Percentiles rank a stretch among this genome's conserved stretches.
These are phyloP conservation scores for Diaporthe sp. DNA, from an alignment of 2,329 filamentous ascomycete species.

Conservation along the genomic window DNA sequence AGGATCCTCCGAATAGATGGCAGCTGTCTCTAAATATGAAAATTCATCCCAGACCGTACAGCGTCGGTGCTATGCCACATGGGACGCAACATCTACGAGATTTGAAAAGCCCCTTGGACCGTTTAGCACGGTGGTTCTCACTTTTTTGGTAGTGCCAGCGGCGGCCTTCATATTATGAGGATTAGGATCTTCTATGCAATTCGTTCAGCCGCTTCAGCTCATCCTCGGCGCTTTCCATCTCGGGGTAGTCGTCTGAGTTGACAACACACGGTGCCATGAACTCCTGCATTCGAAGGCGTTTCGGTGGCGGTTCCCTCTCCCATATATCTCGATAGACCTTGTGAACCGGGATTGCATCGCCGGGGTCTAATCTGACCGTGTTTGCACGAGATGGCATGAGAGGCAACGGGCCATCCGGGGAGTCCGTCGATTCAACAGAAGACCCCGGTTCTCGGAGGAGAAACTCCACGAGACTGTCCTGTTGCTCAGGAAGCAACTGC, in stretches of 20 bases:
- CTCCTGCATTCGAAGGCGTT: constrained; percentile 23
- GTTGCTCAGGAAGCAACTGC: constrained; percentile 18
- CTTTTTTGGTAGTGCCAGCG: too few species aligned
- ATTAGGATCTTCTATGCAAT: too few species aligned
- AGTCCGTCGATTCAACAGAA: background rate
- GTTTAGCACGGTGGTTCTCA: too few species aligned
- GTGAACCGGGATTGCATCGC: constrained; percentile 4
- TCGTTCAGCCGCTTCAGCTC: constrained; percentile 23
- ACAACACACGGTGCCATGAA: constrained; percentile 5
- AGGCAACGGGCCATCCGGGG: constrained; percentile 12
- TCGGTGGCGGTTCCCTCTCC: constrained; percentile 1
- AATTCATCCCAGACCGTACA: too few species aligned
- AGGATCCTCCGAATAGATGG: too few species aligned
- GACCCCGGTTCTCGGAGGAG: background rate
- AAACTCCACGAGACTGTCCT: background rate
- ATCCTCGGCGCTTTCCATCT: constrained; percentile 18
- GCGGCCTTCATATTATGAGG: too few species aligned
- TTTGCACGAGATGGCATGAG: constrained; percentile 26
- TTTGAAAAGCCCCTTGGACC: too few species aligned
- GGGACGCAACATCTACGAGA: too few species aligned
- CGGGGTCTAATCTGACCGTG: constrained; percentile 9
- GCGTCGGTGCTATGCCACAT: too few species aligned
- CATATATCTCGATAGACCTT: constrained; percentile 20
- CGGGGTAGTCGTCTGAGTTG: constrained; percentile 10
- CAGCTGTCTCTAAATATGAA: too few species aligned